phyloP scores from a whole-genome alignment of 2,329 filamentous ascomycete genomes.

The Orbilia javanica region DNA sequence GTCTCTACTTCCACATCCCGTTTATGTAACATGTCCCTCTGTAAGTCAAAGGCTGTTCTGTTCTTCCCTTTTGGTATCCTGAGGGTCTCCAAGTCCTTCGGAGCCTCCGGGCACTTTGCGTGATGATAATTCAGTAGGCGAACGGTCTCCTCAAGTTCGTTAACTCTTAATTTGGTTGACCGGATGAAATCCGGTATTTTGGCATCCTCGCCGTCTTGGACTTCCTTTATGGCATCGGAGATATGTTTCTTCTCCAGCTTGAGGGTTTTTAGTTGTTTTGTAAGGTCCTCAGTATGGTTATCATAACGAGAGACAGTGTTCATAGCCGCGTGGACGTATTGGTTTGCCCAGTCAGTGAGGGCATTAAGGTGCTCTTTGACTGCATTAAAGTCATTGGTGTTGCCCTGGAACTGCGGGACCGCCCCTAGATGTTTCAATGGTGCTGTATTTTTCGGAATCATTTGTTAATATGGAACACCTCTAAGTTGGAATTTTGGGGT shows the following conservation, averaged over 20 bases:
- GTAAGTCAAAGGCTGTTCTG: neutral
- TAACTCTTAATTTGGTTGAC: neutral
- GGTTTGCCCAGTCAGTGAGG: conserved; percentile 26
- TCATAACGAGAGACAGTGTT: conserved; percentile 2
- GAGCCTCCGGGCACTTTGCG: neutral
- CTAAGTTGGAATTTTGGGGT: too few relatives aligned
- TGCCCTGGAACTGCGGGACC: conserved; percentile 16
- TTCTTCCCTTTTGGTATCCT: neutral
- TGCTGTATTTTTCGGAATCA: neutral
- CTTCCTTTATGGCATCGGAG: neutral
- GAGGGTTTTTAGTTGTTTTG: neutral
- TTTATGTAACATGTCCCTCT: neutral
- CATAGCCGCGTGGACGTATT: neutral
- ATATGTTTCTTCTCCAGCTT: neutral
- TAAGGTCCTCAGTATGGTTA: neutral
- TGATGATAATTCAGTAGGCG: conserved; percentile 16
- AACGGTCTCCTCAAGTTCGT: neutral
- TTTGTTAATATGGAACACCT: neutral
- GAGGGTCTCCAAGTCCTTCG: neutral
- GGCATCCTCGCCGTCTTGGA: neutral
- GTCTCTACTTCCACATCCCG: neutral
- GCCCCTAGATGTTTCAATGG: neutral
- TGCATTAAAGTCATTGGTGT: neutral
- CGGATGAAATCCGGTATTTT: neutral
- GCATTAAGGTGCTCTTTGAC: conserved; percentile 18